Base-by-base conservation (phyloP, 352 stramenopile species). In the Phytopythium aichiense region DNA sequence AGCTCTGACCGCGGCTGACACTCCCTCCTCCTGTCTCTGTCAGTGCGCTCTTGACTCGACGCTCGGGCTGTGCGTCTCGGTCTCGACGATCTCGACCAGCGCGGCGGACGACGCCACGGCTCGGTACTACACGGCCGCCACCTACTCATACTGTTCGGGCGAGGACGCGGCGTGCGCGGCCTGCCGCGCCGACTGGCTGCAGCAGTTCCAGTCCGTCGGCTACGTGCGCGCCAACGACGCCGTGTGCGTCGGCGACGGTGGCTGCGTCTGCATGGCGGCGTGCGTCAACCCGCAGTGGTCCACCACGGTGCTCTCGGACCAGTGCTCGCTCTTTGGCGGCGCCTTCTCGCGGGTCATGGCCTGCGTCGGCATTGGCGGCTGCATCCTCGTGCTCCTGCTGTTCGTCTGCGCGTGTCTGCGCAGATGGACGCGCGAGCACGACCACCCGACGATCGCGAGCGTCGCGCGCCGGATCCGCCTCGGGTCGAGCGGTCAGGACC, bases 11-110 rank as follows among this genome's bases (percentile, higher is more conserved):
- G 7, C 1, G 37, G 15, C 37, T 40, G 51, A 45, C 28, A 16
- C 31, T 43, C 28, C 28, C 7, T 57, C 30, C 13, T 43, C 23
- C 25, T 43, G 15, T n/a, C 56, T 33, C 56, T 66, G 53, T 49
- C n/a, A 73, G 67, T 73, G 67, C 31, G 63, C 54, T 9, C n/a
- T 73, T 15, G 48, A 60, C 23, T 33, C 54, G 23, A 60, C 63
- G n/a, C 49, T 59, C 23, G 63, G 67, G 23, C 40, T 64, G 35
- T 73, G 67, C 22, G 63, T 70, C 38, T 18, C 35, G 4, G 15
- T 37, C 15, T 23, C 20, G 22, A 48, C 43, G 15, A 22, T 45
- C 57, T 18, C 31, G 11, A 4, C 28, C 25, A 23, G 33, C 56
- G 46, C 56, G 20, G 20, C 23, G n/a, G 30, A 46, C 8, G 23